phyloP scores from a whole-genome alignment of 2,329 filamentous ascomycete genomes.

The Xylariales sp. region DNA sequence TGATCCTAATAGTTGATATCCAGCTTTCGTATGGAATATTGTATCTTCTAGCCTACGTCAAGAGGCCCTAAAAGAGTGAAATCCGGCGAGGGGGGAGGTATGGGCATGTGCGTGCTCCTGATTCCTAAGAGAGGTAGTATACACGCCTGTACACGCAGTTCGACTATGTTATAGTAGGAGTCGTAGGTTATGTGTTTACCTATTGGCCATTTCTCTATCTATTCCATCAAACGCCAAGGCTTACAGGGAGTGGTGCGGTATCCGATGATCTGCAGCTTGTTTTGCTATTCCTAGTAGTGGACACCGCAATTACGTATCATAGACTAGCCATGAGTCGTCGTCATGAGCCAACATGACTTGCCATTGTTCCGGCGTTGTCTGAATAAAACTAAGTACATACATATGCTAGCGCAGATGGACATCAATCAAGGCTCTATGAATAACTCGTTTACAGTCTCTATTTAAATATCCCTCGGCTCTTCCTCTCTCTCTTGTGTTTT shows the following conservation, averaged over 20 bases:
- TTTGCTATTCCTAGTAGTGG: constrained; percentile 6
- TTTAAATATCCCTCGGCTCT: not conserved
- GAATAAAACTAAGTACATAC: not conserved
- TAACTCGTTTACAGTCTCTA: not conserved
- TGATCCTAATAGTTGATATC: constrained; percentile 24
- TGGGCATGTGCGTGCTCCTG: not conserved
- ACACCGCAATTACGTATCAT: constrained; percentile 2
- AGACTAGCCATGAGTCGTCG: constrained; percentile 1
- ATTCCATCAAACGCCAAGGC: constrained; percentile 18
- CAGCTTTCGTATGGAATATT: not conserved
- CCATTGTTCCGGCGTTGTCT: not conserved
- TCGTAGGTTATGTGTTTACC: not conserved
- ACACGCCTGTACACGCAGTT: not conserved
- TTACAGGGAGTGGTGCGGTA: constrained; percentile 17
- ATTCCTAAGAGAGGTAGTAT: not conserved
- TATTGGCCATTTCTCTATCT: constrained; percentile 9
- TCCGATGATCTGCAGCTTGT: not conserved
- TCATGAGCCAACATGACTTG: not conserved
- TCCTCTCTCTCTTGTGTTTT: too few relatives aligned
- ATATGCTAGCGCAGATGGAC: not conserved
- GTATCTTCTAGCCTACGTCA: not conserved
- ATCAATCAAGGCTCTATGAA: not conserved
- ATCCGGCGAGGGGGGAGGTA: not conserved
- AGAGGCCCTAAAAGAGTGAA: constrained; percentile 9
- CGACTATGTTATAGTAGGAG: constrained; percentile 2